These are phyloP conservation scores for Ceratocystis destructans DNA, from an alignment of 2,329 filamentous ascomycete species.

Conservation along the genomic window DNA sequence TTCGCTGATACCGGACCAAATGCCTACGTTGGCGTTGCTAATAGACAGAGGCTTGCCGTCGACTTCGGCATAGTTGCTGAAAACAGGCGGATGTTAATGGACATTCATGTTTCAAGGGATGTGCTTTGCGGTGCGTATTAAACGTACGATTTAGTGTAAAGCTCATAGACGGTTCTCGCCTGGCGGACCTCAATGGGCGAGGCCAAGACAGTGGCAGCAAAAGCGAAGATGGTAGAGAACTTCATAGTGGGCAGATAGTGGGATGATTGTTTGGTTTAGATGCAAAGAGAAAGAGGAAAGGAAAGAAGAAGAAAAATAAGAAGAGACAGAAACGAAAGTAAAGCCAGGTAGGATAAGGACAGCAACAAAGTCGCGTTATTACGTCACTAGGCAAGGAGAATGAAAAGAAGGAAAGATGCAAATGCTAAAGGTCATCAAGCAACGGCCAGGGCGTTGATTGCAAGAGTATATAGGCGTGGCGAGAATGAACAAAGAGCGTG, in stretches of 20 bases:
- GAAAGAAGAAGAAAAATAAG: background rate
- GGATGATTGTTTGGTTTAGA: background rate
- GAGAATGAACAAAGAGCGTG: background rate
- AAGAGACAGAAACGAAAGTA: background rate
- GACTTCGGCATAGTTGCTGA: constrained; percentile 7
- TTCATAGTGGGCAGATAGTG: background rate
- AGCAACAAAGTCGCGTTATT: background rate
- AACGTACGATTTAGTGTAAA: constrained; percentile 14
- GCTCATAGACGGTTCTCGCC: background rate
- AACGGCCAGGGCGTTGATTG: background rate
- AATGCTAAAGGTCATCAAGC: background rate
- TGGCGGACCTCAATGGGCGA: constrained; percentile 5
- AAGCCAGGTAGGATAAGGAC: background rate
- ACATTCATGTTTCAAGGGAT: background rate
- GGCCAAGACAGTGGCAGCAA: constrained; percentile 13
- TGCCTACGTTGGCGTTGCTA: background rate
- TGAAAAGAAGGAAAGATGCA: background rate
- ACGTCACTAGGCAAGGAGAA: background rate
- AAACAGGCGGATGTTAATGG: background rate
- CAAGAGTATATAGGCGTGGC: background rate
- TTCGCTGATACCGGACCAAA: constrained; percentile 9
- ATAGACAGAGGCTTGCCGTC: constrained; percentile 14
- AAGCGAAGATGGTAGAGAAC: constrained; percentile 10
- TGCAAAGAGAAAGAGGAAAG: background rate
- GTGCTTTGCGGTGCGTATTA: background rate